A percentile compares a stretch with the other conserved stretches of the same genome.
Conservation (phyloP, 306 rosid genomes). For the Hippophae tibetana region DNA sequence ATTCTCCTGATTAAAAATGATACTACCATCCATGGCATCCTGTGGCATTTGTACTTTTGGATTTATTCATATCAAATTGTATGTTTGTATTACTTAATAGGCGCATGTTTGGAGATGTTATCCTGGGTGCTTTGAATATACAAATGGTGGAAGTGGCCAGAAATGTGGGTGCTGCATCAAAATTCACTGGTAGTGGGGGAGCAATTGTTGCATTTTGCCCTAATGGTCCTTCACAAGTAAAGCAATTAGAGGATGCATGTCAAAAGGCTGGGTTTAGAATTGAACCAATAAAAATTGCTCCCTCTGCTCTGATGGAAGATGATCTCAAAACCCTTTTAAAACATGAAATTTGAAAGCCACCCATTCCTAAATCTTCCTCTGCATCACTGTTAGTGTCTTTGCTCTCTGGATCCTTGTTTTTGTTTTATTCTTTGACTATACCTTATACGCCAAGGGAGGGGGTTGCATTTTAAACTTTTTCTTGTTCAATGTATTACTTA, state of each 20-base stretch:
- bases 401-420: no score
- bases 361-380: neutral
- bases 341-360: constrained; percentile 3
- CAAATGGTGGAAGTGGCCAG: constrained; percentile 87
- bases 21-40: no score
- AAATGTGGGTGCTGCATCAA: constrained; percentile 82
- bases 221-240: constrained; percentile 58
- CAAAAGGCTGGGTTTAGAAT: constrained; percentile 54
- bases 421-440: no score
- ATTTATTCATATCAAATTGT: constrained; percentile 3
- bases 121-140: constrained; percentile 66
- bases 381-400: neutral
- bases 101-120: constrained; percentile 82
- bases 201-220: constrained; percentile 85
- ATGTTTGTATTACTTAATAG: constrained; percentile 26
- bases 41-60: neutral
- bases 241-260: constrained; percentile 65
- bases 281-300: constrained; percentile 36
- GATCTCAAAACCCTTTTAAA: constrained; percentile 40
- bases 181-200: constrained; percentile 97
- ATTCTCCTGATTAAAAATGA: no score
- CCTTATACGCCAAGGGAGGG: no score
- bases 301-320: constrained; percentile 53
- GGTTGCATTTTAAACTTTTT: no score
- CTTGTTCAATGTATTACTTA: no score